A percentile compares a stretch with the other conserved stretches of the same genome.
These are phyloP conservation scores for Volutella citrinella DNA, from an alignment of 2,329 filamentous ascomycete species.

Conservation along the genomic window DNA sequence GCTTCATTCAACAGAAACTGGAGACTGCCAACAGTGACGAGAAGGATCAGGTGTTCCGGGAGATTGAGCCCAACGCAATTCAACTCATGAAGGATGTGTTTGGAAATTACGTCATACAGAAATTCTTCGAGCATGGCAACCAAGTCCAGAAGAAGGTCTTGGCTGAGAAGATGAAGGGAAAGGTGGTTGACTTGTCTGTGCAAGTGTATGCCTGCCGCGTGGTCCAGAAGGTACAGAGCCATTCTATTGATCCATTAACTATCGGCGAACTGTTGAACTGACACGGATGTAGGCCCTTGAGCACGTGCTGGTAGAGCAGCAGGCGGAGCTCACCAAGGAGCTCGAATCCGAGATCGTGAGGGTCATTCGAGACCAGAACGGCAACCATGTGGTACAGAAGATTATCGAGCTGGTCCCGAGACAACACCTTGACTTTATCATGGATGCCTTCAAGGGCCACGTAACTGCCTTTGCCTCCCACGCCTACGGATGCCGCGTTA, in stretches of 20 bases:
- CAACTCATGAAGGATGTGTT: conserved; percentile 96
- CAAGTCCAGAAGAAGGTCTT: conserved; percentile 88
- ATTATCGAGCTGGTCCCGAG: conserved; percentile 78
- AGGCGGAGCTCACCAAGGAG: conserved; percentile 79
- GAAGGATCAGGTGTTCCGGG: conserved; percentile 84
- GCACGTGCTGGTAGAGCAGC: conserved; percentile 87
- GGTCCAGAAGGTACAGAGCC: conserved; percentile 76
- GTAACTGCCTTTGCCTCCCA: conserved; percentile 74
- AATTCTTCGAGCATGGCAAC: conserved; percentile 94
- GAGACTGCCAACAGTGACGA: conserved; percentile 93
- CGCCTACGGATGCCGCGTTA: conserved; percentile 84
- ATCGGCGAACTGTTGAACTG: too few species aligned
- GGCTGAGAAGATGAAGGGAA: conserved; percentile 82
- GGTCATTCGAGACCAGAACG: conserved; percentile 83
- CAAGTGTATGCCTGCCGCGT: conserved; percentile 95
- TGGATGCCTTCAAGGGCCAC: conserved; percentile 73
- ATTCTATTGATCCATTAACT: too few species aligned
- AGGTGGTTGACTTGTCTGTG: conserved; percentile 73
- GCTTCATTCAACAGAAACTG: conserved; percentile 92
- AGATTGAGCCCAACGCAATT: conserved; percentile 79
- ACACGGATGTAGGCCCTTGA: conserved; percentile 89
- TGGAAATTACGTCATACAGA: conserved; percentile 97
- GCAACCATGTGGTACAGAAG: conserved; percentile 96
- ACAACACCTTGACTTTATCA: conserved; percentile 79
- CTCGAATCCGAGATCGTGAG: conserved; percentile 72